Evolutionary conservation across 257 asterid species (phyloP), one percentile per base, ranked within the genome.

Genomic region (Dorcoceras hygrometricum): DNA sequence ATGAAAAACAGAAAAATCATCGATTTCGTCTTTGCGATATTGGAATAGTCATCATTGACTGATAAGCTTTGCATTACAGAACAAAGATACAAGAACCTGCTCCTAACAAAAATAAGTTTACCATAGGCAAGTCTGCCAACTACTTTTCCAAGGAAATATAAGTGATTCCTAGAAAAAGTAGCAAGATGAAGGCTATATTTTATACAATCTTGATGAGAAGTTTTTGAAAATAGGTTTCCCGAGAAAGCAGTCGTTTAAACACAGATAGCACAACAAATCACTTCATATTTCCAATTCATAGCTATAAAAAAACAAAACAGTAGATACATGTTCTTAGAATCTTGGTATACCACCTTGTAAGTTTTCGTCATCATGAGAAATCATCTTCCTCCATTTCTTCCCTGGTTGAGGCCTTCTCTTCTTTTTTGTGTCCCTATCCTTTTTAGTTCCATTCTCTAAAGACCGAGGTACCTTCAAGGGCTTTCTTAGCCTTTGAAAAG

Each of bases 361-460:
- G 67, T 70, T 66, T 4, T 62, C 62, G 18, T 82, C 88, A 76
- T 87, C 94, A 36, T 71, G 80, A 36, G 87, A 77, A 58, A 82
- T 79, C 77, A 71, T 26, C 77, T 62, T 88, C 74, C 81, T 88
- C 97, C 97, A 88, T 71, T 73, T 87, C 81, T 81, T 90, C 79
- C 81, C 80, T 66, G 97, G 97, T 65, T 83, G 87, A 57, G 97
- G 95, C 73, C 99, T 81, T 82, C 78, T 84, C 80, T 76, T 90
- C 90, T 78, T 90, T 60, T 65, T 84, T 60, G 36, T 36, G 46
- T 65, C 79, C 65, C 79, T 79, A 23, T 73, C 84, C 73, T 76
- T 80, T 66, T 72, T 83, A 39, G 80, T 36, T 27, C 83, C 86
- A 67, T 54, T 61, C 66, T 80, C 84, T 55, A 71, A 77, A 59